These are phyloP conservation scores for Paramecium sexaurelia DNA, from an alignment of 73 alveolate genomes.

Conservation along the genomic window DNA sequence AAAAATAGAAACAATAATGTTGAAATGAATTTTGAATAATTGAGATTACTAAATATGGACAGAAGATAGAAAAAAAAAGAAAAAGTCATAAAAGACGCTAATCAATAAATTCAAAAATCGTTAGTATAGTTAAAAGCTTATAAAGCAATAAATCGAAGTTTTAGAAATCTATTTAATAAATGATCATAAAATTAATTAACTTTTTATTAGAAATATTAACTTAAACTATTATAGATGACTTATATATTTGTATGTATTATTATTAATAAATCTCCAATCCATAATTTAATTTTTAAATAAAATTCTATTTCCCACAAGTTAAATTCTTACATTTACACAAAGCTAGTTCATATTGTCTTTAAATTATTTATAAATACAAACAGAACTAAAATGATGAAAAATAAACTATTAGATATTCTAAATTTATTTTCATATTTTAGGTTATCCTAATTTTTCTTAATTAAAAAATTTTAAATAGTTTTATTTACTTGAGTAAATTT, in stretches of 20 bases:
- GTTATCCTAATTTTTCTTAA: too few species aligned
- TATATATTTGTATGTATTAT: not conserved
- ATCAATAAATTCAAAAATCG: not conserved
- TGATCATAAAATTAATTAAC: not conserved
- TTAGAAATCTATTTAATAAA: slow-evolving; percentile 10
- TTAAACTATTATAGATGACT: not conserved
- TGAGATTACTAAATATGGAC: not conserved
- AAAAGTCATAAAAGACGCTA: not conserved
- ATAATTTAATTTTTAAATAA: too few species aligned
- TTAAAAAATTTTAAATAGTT: too few species aligned
- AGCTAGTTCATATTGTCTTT: too few species aligned
- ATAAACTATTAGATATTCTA: too few species aligned
- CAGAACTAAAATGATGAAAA: too few species aligned
- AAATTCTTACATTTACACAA: too few species aligned
- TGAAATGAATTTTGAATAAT: not conserved
- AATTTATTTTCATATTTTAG: too few species aligned
- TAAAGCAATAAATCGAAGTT: slow-evolving; percentile 29
- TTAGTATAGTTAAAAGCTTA: slow-evolving; percentile 13
- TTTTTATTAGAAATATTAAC: not conserved
- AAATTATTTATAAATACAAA: too few species aligned
- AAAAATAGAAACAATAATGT: not conserved
- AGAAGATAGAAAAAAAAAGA: slow-evolving; percentile 31
- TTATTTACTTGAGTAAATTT: too few species aligned
- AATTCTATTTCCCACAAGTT: too few species aligned
- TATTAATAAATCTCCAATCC: not conserved